Percentiles rank a stretch among this genome's conserved stretches.
Evolutionary conservation across 2,329 filamentous ascomycete genomes (phyloP).

Genomic region (Talaromyces sp.): DNA sequence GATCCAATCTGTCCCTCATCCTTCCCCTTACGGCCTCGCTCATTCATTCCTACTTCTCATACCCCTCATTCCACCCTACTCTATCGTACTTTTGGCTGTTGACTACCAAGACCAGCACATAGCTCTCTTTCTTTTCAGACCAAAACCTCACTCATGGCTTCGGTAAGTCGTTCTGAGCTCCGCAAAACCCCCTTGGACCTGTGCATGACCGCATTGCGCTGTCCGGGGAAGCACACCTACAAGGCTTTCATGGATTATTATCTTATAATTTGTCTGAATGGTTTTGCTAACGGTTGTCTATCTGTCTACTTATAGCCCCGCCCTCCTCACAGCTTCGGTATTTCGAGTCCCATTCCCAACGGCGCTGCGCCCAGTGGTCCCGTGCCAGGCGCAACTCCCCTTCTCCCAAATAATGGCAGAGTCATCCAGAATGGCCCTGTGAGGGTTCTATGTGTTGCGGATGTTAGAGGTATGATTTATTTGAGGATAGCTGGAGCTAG

Average conservation of each 20-base stretch:
- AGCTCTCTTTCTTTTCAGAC: slow-evolving; percentile 11
- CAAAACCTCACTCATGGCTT: slow-evolving; percentile 43
- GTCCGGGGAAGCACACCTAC: background rate
- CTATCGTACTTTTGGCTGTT: slow-evolving; percentile 8
- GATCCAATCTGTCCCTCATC: slow-evolving; percentile 10
- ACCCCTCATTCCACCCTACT: background rate
- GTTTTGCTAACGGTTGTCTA: slow-evolving; percentile 24
- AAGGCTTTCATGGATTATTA: background rate
- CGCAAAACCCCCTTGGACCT: slow-evolving; percentile 20
- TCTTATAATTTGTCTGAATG: background rate
- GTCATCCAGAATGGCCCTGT: slow-evolving; percentile 48
- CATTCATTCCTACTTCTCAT: slow-evolving; percentile 21
- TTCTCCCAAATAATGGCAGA: slow-evolving; percentile 51
- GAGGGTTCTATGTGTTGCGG: slow-evolving; percentile 50
- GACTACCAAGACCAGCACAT: slow-evolving; percentile 19
- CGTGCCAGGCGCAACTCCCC: slow-evolving; percentile 46
- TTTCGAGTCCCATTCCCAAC: slow-evolving; percentile 47
- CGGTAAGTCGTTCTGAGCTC: slow-evolving; percentile 36
- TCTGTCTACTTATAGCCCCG: slow-evolving; percentile 35
- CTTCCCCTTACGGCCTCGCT: slow-evolving; percentile 23
- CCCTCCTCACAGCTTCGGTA: slow-evolving; percentile 42
- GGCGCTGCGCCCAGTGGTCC: slow-evolving; percentile 41
- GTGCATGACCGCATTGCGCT: slow-evolving; percentile 14
- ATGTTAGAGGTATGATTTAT: slow-evolving; percentile 46
- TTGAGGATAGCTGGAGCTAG: background rate